Conservation (phyloP, 148 eudicot species). For the Spergularia marina region DNA sequence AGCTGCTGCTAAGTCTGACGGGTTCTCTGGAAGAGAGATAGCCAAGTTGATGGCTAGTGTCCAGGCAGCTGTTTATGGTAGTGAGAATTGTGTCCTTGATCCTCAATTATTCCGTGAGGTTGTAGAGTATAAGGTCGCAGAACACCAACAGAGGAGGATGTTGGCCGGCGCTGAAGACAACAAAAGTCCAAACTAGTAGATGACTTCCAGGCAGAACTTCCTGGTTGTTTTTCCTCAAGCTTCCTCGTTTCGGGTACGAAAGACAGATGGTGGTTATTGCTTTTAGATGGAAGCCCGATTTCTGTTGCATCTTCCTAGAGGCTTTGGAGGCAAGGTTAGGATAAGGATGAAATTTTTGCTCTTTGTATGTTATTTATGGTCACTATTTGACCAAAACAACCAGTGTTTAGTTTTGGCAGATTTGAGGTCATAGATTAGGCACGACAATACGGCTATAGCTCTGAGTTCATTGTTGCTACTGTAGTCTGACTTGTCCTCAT, state of each 20-base stretch:
- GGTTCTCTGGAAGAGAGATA: slow-evolving; percentile 96
- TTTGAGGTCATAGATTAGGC: slow-evolving; percentile 16
- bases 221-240: neutral
- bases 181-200: slow-evolving; percentile 10
- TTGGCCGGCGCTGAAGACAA: slow-evolving; percentile 46
- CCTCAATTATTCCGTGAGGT: slow-evolving; percentile 81
- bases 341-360: neutral
- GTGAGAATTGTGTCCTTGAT: slow-evolving; percentile 77
- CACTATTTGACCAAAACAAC: slow-evolving; percentile 19
- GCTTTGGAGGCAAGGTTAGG: slow-evolving; percentile 12
- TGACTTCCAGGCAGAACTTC: neutral
- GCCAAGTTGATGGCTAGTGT: slow-evolving; percentile 98
- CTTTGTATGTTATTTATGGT: slow-evolving; percentile 3
- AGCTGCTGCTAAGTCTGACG: slow-evolving; percentile 84
- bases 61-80: slow-evolving; percentile 97
- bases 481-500: neutral
- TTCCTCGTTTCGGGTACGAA: neutral
- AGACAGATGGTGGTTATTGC: neutral
- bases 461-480: too few relatives aligned
- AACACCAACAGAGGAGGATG: slow-evolving; percentile 87
- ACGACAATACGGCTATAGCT: neutral
- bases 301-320: neutral
- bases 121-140: slow-evolving; percentile 95
- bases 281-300: neutral
- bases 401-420: slow-evolving; percentile 21